Conservation (phyloP, 768 basidiomycete genomes). For the Psilocybe cyanescens region DNA sequence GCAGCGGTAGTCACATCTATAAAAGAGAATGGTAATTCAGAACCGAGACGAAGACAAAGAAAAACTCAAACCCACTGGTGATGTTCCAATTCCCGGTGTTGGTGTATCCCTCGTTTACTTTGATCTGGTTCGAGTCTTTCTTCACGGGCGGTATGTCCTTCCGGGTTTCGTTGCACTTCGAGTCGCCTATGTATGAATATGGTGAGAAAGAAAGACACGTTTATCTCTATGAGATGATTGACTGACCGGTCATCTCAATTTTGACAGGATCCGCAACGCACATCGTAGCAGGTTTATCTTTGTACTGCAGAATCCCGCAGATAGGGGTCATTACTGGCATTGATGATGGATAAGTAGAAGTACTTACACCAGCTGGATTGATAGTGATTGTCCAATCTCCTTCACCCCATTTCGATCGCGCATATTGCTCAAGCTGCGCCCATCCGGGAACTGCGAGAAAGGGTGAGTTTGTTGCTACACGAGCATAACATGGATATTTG, state of each 20-base stretch:
- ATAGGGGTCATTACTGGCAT: not conserved
- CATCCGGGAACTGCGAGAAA: slow-evolving; percentile 26
- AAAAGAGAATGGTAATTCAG: not conserved
- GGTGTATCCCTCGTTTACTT: slow-evolving; percentile 27
- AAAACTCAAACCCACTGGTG: slow-evolving; percentile 19
- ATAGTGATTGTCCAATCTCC: slow-evolving; percentile 26
- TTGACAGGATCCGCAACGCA: slow-evolving; percentile 24
- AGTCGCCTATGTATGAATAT: slow-evolving; percentile 11
- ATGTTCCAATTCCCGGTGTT: slow-evolving; percentile 31
- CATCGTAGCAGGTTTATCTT: slow-evolving; percentile 29
- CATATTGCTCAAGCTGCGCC: slow-evolving; percentile 25
- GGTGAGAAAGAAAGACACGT: not conserved
- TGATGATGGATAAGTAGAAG: not conserved
- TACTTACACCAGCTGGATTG: slow-evolving; percentile 28
- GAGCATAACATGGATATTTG: too few species aligned
- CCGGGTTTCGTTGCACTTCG: slow-evolving; percentile 24
- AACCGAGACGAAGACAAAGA: not conserved
- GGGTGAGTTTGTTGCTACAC: not conserved
- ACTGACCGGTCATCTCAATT: slow-evolving; percentile 20
- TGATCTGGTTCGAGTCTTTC: slow-evolving; percentile 20
- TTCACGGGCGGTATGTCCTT: slow-evolving; percentile 25
- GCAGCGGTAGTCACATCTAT: slow-evolving; percentile 29
- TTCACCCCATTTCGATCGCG: slow-evolving; percentile 27
- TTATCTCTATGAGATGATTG: not conserved
- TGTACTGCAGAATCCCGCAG: slow-evolving; percentile 20